phyloP scores from a whole-genome alignment of 1,284 basidiomycete species.

The Cutaneotrichosporon sp. region DNA sequence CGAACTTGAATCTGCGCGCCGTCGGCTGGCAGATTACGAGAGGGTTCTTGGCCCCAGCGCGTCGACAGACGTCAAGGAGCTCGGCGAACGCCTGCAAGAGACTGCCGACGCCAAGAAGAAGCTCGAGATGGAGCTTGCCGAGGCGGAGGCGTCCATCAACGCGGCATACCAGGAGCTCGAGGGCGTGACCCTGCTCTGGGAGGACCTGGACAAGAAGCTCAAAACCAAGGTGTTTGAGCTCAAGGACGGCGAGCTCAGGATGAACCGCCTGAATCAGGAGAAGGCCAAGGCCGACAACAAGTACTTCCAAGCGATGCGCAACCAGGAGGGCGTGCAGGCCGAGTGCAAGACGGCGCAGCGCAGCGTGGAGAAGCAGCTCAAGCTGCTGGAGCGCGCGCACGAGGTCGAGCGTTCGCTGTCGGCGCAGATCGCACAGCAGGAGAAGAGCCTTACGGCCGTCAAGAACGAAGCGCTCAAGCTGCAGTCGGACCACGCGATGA shows the following conservation, averaged over 20 bases:
- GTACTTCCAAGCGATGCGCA: constrained; percentile 83
- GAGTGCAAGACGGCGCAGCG: constrained; percentile 66
- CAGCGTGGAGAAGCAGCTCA: constrained; percentile 70
- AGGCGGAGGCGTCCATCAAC: constrained; percentile 56
- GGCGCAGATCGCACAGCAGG: constrained; percentile 54
- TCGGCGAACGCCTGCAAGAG: constrained; percentile 57
- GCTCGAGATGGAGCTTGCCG: constrained; percentile 52
- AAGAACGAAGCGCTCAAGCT: constrained; percentile 50
- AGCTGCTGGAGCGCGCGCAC: constrained; percentile 64
- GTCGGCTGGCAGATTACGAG: constrained; percentile 58
- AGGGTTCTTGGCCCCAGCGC: constrained; percentile 56
- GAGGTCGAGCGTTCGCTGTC: constrained; percentile 61
- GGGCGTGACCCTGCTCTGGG: constrained; percentile 79
- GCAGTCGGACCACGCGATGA: constrained; percentile 49
- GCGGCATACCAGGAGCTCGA: constrained; percentile 81
- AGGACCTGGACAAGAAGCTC: constrained; percentile 73
- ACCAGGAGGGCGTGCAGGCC: constrained; percentile 73
- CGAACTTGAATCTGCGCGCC: constrained; percentile 38
- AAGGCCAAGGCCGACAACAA: constrained; percentile 94
- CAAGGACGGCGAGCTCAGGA: constrained; percentile 66
- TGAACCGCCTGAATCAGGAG: constrained; percentile 62
- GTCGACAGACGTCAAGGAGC: constrained; percentile 52
- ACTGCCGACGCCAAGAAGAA: constrained; percentile 61
- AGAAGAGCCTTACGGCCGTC: constrained; percentile 51
- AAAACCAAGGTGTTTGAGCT: constrained; percentile 81